phyloP scores from a whole-genome alignment of 192 early-diverging fungal genomes.

The Coemansia umbellata region DNA sequence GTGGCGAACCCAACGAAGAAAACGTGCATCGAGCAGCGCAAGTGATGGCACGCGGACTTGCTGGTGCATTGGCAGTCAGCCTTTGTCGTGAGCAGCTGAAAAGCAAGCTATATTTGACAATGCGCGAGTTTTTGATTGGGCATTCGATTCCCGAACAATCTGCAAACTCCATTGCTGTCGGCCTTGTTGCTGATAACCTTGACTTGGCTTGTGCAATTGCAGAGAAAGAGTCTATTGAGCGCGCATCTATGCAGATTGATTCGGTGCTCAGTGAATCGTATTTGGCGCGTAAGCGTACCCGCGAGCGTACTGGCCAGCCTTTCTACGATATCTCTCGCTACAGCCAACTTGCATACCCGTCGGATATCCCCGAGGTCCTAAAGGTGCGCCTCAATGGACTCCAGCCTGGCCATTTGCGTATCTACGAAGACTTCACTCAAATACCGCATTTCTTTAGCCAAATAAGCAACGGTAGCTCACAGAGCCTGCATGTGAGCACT shows the following conservation, averaged over 20 bases:
- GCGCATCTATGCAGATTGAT: constrained; percentile 92
- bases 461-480: constrained; percentile 29
- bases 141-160: constrained; percentile 42
- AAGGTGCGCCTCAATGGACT: constrained; percentile 81
- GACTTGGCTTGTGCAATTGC: constrained; percentile 92
- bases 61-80: constrained; percentile 81
- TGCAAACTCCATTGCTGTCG: constrained; percentile 78
- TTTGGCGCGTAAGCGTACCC: constrained; percentile 75
- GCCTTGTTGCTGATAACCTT: constrained; percentile 88
- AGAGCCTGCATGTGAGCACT: not conserved
- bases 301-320: constrained; percentile 84
- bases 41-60: constrained; percentile 91
- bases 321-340: constrained; percentile 86
- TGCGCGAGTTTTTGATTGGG: constrained; percentile 46
- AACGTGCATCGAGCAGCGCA: constrained; percentile 92
- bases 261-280: constrained; percentile 69
- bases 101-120: constrained; percentile 64
- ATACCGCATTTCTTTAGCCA: constrained; percentile 61
- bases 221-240: constrained; percentile 94
- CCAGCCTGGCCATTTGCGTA: constrained; percentile 68
- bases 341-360: constrained; percentile 71
- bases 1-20: constrained; percentile 89
- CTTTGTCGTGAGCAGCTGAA: constrained; percentile 92
- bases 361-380: constrained; percentile 83
- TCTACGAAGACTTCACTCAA: constrained; percentile 83